Conservation (phyloP, 2,329 filamentous ascomycete species). For the Epicoccum nigrum region DNA sequence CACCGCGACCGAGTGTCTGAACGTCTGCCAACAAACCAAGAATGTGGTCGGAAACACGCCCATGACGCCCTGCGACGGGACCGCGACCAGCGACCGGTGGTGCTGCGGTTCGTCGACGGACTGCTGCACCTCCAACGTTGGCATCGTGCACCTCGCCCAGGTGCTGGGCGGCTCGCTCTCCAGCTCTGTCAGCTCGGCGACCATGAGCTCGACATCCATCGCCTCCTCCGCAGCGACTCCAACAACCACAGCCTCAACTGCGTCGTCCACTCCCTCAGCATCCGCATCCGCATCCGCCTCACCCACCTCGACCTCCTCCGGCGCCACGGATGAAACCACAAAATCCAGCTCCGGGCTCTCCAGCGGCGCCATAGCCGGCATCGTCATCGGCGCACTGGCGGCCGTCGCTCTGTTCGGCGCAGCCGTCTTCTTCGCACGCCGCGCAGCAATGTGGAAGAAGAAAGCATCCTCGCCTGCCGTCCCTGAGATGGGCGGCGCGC, state of each 20-base stretch:
- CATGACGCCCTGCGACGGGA: not conserved
- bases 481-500: not conserved
- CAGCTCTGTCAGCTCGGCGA: not conserved
- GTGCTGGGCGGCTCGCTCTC: not conserved
- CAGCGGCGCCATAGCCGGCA: not conserved
- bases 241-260: not conserved
- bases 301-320: not conserved
- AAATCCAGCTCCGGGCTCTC: not conserved
- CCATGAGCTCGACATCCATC: not conserved
- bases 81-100: not conserved
- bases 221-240: not conserved
- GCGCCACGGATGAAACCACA: not conserved
- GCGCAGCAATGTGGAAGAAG: conserved; percentile 1
- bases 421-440: not conserved
- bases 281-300: not conserved
- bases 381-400: conserved; percentile 1
- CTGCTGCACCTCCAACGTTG: not conserved
- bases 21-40: not conserved
- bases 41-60: not conserved
- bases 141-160: not conserved
- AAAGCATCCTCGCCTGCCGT: not conserved
- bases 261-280: not conserved
- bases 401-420: not conserved
- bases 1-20: not conserved
- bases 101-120: not conserved